A percentile compares a stretch with the other conserved stretches of the same genome.
phyloP scores from a whole-genome alignment of 2,329 filamentous ascomycete species.

The Fusarium anthophilum region DNA sequence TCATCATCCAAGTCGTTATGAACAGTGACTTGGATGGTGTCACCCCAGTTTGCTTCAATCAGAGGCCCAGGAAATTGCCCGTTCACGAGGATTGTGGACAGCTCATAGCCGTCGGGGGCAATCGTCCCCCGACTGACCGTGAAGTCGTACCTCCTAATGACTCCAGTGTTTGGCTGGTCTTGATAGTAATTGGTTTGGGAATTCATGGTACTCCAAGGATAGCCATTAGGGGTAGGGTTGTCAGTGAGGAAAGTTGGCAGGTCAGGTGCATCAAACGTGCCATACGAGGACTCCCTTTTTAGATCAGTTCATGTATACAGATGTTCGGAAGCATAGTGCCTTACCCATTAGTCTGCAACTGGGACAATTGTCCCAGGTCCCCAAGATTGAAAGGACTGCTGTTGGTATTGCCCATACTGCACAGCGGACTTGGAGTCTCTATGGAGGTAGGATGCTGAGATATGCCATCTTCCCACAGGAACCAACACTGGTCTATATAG shows the following conservation, averaged over 20 bases:
- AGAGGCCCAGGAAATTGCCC: slow-evolving; percentile 73
- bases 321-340: neutral
- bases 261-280: slow-evolving; percentile 50
- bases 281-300: slow-evolving; percentile 51
- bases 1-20: slow-evolving; percentile 72
- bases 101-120: slow-evolving; percentile 65
- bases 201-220: slow-evolving; percentile 61
- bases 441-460: neutral
- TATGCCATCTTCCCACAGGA: neutral
- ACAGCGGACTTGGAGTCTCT: neutral
- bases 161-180: slow-evolving; percentile 60
- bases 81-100: slow-evolving; percentile 68
- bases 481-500: slow-evolving; percentile 29
- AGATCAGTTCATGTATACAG: slow-evolving; percentile 6
- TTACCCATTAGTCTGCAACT: slow-evolving; percentile 40
- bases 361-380: slow-evolving; percentile 27
- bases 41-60: slow-evolving; percentile 72
- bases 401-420: slow-evolving; percentile 35
- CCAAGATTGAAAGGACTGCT: slow-evolving; percentile 28
- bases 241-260: slow-evolving; percentile 57
- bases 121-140: slow-evolving; percentile 60
- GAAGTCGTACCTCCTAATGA: slow-evolving; percentile 65
- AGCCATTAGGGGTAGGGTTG: slow-evolving; percentile 60
- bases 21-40: slow-evolving; percentile 71
- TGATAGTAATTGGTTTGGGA: slow-evolving; percentile 61